Conservation (phyloP, 2,329 filamentous ascomycete genomes). For the Geosmithia putterillii region DNA sequence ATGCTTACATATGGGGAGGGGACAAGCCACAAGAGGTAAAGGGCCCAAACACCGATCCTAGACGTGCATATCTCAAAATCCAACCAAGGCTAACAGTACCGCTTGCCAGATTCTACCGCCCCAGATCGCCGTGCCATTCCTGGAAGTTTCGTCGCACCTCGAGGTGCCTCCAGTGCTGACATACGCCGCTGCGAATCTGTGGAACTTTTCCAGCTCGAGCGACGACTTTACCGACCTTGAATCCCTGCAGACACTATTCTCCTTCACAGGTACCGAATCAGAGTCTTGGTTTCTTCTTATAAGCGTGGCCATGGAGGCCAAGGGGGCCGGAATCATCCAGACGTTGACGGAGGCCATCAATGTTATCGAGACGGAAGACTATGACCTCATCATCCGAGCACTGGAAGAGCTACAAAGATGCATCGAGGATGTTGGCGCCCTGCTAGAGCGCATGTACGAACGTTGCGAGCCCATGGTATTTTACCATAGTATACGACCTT, state of each 20-base stretch:
- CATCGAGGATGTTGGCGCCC: slow-evolving; percentile 52
- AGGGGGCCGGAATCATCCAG: slow-evolving; percentile 62
- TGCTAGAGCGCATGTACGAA: slow-evolving; percentile 81
- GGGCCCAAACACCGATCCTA: not conserved
- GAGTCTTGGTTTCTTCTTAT: slow-evolving; percentile 94
- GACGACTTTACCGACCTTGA: slow-evolving; percentile 51
- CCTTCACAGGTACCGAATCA: slow-evolving; percentile 78
- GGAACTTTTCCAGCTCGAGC: slow-evolving; percentile 58
- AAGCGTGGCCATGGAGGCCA: slow-evolving; percentile 81
- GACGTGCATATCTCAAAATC: not conserved
- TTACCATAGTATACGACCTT: slow-evolving; percentile 80
- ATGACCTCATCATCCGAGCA: slow-evolving; percentile 44
- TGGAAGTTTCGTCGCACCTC: slow-evolving; percentile 58
- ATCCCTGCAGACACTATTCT: slow-evolving; percentile 59
- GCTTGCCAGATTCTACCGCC: slow-evolving; percentile 50
- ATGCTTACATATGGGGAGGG: slow-evolving; percentile 85
- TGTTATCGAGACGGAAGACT: slow-evolving; percentile 51
- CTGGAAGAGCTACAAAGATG: slow-evolving; percentile 54
- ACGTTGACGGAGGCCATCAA: slow-evolving; percentile 66
- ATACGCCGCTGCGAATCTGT: slow-evolving; percentile 75
- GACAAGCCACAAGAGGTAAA: slow-evolving; percentile 57
- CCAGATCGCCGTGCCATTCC: slow-evolving; percentile 64
- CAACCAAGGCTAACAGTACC: not conserved
- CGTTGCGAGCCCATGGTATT: slow-evolving; percentile 78
- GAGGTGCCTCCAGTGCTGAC: slow-evolving; percentile 83